Conservation (phyloP, 2,329 filamentous ascomycete species). For the Diaporthe sp. region DNA sequence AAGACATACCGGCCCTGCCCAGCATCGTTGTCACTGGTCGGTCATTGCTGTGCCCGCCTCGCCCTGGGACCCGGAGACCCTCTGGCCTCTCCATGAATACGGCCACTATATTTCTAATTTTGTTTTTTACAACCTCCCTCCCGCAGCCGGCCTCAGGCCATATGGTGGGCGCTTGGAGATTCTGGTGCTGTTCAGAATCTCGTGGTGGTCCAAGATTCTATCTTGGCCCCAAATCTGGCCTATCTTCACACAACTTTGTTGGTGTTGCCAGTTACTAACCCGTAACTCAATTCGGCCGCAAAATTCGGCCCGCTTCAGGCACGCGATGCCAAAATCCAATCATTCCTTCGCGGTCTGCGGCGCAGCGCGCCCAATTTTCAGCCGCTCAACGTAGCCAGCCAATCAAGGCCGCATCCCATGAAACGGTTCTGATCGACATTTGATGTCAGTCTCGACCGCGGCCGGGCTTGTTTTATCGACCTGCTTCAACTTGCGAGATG, state of each 20-base stretch:
- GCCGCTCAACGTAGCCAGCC: background rate
- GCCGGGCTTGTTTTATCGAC: slow-evolving; percentile 11
- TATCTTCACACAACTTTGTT: background rate
- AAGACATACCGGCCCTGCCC: background rate
- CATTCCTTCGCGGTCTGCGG: slow-evolving; percentile 10
- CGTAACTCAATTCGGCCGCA: background rate
- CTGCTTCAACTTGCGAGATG: background rate
- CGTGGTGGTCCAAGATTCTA: no score
- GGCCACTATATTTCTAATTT: background rate
- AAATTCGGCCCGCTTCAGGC: slow-evolving; percentile 17
- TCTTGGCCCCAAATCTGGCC: background rate
- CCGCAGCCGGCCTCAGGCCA: background rate
- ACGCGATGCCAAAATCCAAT: slow-evolving; percentile 20
- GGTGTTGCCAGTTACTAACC: background rate
- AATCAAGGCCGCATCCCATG: background rate
- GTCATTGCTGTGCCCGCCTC: background rate
- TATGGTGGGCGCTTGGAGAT: background rate
- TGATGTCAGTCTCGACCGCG: slow-evolving; percentile 32
- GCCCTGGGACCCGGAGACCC: background rate
- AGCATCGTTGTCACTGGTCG: background rate
- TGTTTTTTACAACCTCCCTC: background rate
- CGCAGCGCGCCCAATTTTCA: background rate
- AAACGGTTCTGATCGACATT: slow-evolving; percentile 16
- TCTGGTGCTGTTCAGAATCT: background rate
- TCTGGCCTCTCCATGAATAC: background rate